A percentile compares a stretch with the other conserved stretches of the same genome.
These are phyloP conservation scores for Rhodotorula kratochvilovae DNA, from an alignment of 768 basidiomycete genomes.

Conservation along the genomic window DNA sequence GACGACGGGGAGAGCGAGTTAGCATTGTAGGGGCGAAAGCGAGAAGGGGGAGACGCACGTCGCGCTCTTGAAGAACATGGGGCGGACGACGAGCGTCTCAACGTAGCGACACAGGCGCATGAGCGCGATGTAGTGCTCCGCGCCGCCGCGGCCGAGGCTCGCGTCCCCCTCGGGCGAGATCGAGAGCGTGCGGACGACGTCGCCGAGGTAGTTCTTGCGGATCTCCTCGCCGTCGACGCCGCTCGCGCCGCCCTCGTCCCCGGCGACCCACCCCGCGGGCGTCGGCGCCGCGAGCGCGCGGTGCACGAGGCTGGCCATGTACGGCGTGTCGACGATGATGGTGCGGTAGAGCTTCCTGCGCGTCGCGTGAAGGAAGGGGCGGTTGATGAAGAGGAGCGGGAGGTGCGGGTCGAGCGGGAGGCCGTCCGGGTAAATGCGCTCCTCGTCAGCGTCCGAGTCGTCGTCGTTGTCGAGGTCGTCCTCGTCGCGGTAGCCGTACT, in stretches of 20 bases:
- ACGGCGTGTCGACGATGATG: slow-evolving; percentile 5
- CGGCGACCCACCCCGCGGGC: slow-evolving; percentile 11
- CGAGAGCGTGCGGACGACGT: background rate
- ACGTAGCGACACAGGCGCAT: slow-evolving; percentile 1
- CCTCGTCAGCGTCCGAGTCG: background rate
- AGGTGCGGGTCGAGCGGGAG: slow-evolving; percentile 38
- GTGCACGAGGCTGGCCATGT: slow-evolving; percentile 22
- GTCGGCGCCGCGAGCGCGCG: slow-evolving; percentile 5
- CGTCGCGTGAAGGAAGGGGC: slow-evolving; percentile 39
- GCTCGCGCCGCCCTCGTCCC: slow-evolving; percentile 5
- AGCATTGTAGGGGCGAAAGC: background rate
- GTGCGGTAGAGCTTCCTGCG: slow-evolving; percentile 34
- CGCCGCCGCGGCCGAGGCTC: slow-evolving; percentile 16
- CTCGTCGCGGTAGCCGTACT: slow-evolving; percentile 7
- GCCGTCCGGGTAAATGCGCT: slow-evolving; percentile 38
- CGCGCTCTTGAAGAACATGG: slow-evolving; percentile 17
- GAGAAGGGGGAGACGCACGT: slow-evolving; percentile 16
- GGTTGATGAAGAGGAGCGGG: slow-evolving; percentile 37
- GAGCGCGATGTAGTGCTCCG: slow-evolving; percentile 11
- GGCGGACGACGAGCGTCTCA: slow-evolving; percentile 17
- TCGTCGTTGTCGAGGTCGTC: slow-evolving; percentile 1
- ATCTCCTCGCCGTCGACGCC: background rate
- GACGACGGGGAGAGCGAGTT: background rate
- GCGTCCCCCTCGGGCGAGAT: background rate
- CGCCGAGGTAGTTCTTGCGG: slow-evolving; percentile 13